A percentile compares a stretch with the other conserved stretches of the same genome.
phyloP scores from a whole-genome alignment of 768 basidiomycete genomes.

The Scleroderma bovista region DNA sequence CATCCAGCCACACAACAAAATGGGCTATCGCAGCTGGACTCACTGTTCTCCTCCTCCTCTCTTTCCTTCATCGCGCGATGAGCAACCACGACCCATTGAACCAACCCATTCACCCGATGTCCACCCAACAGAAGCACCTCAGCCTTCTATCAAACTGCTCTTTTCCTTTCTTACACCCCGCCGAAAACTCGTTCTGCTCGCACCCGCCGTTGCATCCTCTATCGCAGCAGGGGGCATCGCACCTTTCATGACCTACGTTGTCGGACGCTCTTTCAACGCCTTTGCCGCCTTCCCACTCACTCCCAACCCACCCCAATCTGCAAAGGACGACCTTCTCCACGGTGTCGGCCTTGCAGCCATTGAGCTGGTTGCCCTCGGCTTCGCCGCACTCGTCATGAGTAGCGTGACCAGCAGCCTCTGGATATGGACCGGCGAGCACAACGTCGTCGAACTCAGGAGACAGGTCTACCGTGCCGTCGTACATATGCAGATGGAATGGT shows the following conservation, averaged over 20 bases:
- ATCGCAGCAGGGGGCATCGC: slow-evolving; percentile 64
- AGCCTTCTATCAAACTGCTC: slow-evolving; percentile 57
- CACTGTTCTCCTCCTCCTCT: not conserved
- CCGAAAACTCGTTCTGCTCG: slow-evolving; percentile 50
- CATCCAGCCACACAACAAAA: not conserved
- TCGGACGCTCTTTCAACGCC: slow-evolving; percentile 72
- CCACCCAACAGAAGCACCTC: slow-evolving; percentile 23
- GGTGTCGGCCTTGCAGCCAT: slow-evolving; percentile 58
- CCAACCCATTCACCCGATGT: slow-evolving; percentile 7
- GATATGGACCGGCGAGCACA: slow-evolving; percentile 84
- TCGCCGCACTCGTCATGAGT: slow-evolving; percentile 64
- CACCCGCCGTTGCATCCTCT: slow-evolving; percentile 62
- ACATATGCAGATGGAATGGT: slow-evolving; percentile 81
- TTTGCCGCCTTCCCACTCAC: slow-evolving; percentile 56
- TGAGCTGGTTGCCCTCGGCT: slow-evolving; percentile 59
- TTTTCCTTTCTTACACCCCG: slow-evolving; percentile 59
- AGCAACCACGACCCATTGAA: not conserved
- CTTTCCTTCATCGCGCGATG: not conserved
- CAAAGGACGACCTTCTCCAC: slow-evolving; percentile 49
- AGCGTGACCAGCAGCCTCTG: slow-evolving; percentile 75
- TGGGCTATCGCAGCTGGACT: not conserved
- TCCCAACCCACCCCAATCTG: slow-evolving; percentile 31
- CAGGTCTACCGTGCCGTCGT: slow-evolving; percentile 66
- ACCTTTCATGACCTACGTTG: slow-evolving; percentile 80
- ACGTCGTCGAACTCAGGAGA: slow-evolving; percentile 60